Conservation (phyloP, 208 protist species). For the Leishmania martiniquensis region DNA sequence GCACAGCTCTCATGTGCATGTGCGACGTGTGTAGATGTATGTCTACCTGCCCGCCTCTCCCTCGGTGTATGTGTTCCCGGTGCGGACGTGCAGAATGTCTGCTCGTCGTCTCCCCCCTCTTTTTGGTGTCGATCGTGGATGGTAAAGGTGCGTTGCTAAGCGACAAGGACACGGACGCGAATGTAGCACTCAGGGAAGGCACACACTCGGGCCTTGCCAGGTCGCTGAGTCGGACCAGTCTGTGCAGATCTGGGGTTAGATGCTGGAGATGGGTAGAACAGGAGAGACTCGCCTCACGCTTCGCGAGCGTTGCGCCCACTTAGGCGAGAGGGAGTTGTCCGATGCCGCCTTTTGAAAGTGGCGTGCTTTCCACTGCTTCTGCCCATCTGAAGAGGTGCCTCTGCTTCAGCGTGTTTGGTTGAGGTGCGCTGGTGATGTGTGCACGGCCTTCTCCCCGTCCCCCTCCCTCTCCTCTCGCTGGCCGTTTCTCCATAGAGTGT, state of each 20-base stretch:
- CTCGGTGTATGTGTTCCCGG: too few species aligned
- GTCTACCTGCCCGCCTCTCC: too few species aligned
- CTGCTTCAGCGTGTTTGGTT: background rate
- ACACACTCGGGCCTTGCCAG: background rate
- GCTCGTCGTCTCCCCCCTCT: too few species aligned
- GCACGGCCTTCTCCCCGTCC: background rate
- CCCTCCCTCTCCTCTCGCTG: background rate
- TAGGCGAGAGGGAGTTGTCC: background rate
- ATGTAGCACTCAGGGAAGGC: background rate
- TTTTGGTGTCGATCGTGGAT: background rate
- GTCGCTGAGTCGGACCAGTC: background rate
- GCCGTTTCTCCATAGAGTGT: background rate
- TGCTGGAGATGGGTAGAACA: background rate
- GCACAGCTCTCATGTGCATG: too few species aligned
- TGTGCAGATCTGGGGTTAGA: background rate
- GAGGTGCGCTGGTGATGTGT: background rate
- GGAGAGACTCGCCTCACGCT: background rate
- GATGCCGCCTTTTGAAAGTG: background rate
- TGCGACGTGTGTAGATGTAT: too few species aligned
- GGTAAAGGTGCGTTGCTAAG: too few species aligned
- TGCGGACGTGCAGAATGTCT: too few species aligned
- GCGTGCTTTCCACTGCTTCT: background rate
- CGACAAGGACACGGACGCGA: background rate
- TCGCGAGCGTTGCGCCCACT: background rate
- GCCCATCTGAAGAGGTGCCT: background rate